phyloP scores from a whole-genome alignment of 257 asterid species.

The Oldenlandia corymbosa region DNA sequence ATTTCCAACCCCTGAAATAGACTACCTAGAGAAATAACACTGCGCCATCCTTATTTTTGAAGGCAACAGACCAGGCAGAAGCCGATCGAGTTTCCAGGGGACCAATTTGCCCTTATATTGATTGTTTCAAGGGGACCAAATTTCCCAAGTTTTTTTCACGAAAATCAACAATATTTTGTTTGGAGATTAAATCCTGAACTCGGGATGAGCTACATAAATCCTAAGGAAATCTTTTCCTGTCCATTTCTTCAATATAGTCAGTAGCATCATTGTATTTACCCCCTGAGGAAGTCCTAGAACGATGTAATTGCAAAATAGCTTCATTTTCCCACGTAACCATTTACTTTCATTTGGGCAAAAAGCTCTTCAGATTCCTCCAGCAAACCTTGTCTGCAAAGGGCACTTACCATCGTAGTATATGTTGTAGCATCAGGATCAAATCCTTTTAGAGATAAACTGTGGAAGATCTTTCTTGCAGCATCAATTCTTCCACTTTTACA shows the following conservation, averaged over 20 bases:
- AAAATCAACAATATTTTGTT: too few relatives aligned
- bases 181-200: neutral
- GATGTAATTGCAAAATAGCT: neutral
- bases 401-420: conserved; percentile 18
- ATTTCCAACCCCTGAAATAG: too few relatives aligned
- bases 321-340: neutral
- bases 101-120: too few relatives aligned
- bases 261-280: neutral
- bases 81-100: too few relatives aligned
- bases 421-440: conserved; percentile 21
- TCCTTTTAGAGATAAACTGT: conserved; percentile 18
- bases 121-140: too few relatives aligned
- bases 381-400: conserved; percentile 21
- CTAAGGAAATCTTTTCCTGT: neutral
- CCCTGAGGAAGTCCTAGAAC: neutral
- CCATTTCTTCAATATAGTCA: conserved; percentile 2
- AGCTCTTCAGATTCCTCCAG: conserved; percentile 17
- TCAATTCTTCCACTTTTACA: conserved; percentile 16
- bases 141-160: too few relatives aligned
- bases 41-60: too few relatives aligned
- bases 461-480: conserved; percentile 17
- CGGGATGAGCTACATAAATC: neutral
- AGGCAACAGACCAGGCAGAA: too few relatives aligned
- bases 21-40: too few relatives aligned
- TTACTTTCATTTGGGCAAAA: neutral